A percentile compares a stretch with the other conserved stretches of the same genome.
phyloP scores from a whole-genome alignment of 2,329 filamentous ascomycete species.

The Fusarium pilosicola region DNA sequence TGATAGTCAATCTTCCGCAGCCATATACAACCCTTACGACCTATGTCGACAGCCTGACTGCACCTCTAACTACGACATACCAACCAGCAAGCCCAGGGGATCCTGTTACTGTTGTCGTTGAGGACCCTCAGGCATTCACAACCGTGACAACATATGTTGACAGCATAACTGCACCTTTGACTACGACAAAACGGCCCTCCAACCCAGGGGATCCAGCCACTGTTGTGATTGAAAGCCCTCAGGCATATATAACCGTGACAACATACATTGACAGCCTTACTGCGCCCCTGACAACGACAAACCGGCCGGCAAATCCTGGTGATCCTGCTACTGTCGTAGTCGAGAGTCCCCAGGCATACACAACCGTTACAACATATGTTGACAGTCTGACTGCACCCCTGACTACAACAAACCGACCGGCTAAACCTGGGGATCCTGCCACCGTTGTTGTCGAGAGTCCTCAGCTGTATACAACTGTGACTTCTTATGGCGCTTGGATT shows the following conservation, averaged over 20 bases:
- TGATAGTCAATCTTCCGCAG: not conserved
- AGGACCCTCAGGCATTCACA: no score
- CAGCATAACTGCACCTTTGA: not conserved
- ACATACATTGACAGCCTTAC: not conserved
- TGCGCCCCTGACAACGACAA: not conserved
- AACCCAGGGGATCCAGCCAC: not conserved
- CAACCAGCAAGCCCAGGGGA: not conserved
- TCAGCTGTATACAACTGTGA: not conserved
- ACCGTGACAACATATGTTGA: not conserved
- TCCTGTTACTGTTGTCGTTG: not conserved
- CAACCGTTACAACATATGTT: not conserved
- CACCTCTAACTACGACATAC: not conserved
- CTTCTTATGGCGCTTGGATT: not conserved
- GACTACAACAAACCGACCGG: not conserved
- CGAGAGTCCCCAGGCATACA: not conserved
- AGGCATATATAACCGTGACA: not conserved
- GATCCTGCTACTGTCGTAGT: fast-evolving
- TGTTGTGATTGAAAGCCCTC: not conserved
- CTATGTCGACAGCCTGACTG: not conserved
- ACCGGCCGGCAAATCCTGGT: not conserved
- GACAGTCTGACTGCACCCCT: not conserved
- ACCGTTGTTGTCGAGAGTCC: not conserved
- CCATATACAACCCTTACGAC: not conserved
- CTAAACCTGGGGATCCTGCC: not conserved
- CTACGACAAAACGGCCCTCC: no score